Evolutionary conservation across 208 protist species (phyloP), one percentile per base, ranked within the genome.

Genomic region (Trypanosoma rangeli): DNA sequence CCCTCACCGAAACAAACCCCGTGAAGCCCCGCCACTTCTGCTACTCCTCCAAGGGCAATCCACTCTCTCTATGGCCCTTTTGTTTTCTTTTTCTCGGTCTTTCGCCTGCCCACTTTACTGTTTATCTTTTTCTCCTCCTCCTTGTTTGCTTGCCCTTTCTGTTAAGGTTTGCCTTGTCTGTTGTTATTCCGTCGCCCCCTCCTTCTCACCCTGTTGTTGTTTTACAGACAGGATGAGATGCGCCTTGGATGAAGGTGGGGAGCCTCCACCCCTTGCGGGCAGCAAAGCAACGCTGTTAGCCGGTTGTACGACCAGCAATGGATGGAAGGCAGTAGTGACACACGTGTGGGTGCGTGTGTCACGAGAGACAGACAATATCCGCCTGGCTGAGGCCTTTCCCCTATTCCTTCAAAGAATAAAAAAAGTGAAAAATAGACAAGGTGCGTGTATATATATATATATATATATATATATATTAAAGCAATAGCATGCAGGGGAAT

Each of bases 261-360:
- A 10, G 42, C 15, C 8, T 10, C 42, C 42, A 46, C 42, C 13
- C 12, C 42, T 9, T 20, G 13, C 42, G 13, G 13, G 1, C 8
- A 9, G 13, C 8, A 46, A 9, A 46, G 15, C 8, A 3, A 46
- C 42, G 15, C 2, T 18, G n/a, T 56, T 56, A 3, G 10, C 26
- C 26, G 1, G n/a, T 4, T 4, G 12, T 26, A 15, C 8, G n/a
- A 56, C 8, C 1, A 31, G 52, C 24, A 9, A 56, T 5, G n/a
- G 26, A 31, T 44, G 29, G 7, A 50, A 50, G 46, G 39, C 46
- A 64, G 46, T 26, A 50, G 46, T 24, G 59, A 50, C 59, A 64
- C 39, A 64, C 46, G 26, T 13, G 20, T 64, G 39, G 8, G 12
- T 22, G 24, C 48, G 39, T 20, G 24, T 52, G 46, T 22, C 26